A percentile compares a stretch with the other conserved stretches of the same genome.
Evolutionary conservation across 2,329 filamentous ascomycete genomes (phyloP).

Genomic region (Xylariaceae sp.): DNA sequence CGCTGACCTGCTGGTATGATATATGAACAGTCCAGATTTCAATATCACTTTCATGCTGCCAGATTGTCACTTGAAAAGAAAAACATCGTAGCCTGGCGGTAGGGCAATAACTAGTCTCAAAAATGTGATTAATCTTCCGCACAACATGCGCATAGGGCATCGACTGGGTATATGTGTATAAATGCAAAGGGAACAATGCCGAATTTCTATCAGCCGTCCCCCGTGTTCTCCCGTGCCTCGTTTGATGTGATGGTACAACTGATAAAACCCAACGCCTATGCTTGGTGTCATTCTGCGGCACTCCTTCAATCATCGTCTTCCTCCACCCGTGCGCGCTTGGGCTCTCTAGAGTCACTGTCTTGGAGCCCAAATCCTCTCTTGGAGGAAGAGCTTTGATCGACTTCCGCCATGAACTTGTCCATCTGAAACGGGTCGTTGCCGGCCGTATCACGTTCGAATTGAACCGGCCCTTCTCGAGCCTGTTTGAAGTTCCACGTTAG

Average conservation of each 20-base stretch:
- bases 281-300: background rate
- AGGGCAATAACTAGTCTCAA: too few species aligned
- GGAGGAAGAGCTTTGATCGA: slow-evolving; percentile 52
- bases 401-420: slow-evolving; percentile 86
- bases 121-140: background rate
- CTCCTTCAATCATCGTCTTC: slow-evolving; percentile 45
- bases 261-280: background rate
- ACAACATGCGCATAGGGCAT: background rate
- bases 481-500: too few species aligned
- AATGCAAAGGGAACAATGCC: background rate
- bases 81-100: too few species aligned
- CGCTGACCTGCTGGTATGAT: too few species aligned
- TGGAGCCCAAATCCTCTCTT: slow-evolving; percentile 76
- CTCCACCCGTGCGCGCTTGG: slow-evolving; percentile 74
- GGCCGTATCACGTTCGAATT: slow-evolving; percentile 80
- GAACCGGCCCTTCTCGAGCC: slow-evolving; percentile 83
- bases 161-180: background rate
- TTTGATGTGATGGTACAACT: too few species aligned
- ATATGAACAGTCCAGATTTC: too few species aligned
- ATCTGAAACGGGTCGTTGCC: slow-evolving; percentile 82
- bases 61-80: too few species aligned
- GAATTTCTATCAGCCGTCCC: too few species aligned
- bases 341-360: slow-evolving; percentile 52
- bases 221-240: too few species aligned
- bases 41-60: too few species aligned